Evolutionary conservation across 176 grass and related monocot genomes (phyloP), one percentile per base, ranked within the genome.

Genomic region (Oryza coarctata): DNA sequence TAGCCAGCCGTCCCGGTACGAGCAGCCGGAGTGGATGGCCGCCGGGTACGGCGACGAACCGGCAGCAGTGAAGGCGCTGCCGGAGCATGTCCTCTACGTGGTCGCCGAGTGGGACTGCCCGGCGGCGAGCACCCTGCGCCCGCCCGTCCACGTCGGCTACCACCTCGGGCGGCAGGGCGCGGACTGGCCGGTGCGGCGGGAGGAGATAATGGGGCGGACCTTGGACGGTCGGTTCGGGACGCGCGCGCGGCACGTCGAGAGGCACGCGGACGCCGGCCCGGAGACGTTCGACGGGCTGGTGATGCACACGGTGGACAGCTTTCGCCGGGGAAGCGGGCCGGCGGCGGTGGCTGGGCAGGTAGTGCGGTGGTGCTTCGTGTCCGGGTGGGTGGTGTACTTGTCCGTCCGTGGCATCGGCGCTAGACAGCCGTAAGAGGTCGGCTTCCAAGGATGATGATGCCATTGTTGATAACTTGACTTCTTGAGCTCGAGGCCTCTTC

Each of bases 91-190:
- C n/a, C 38, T 71, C n/a, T 71, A 43, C 38, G 38, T 71, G 38
- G 68, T 71, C 38, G 68, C 68, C 5, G 38, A 71, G 68, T 71
- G 68, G 68, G 68, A 71, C 68, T 44, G 68, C 38, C 68, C 68
- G n/a, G 36, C 23, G n/a, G 4, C 9, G 3, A 13, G 14, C 41
- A 3, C 18, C 20, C 34, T 3, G 38, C 68, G 18, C 33, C 38
- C 38, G 6, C 36, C n/a, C 6, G 68, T 71, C 23, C 68, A 71
- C 33, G 38, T 71, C n/a, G 27, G 68, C 68, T 70, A 70, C n/a
- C 34, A 70, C 68, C 68, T 71, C 23, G 68, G 38, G n/a, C 68
- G 68, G 68, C 68, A 71, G 25, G 36, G 68, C 38, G 68, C n/a
- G 38, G 68, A 71, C 68, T 71, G n/a, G 38, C 38, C 68, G 38